These are phyloP conservation scores for Camptophora hylomeconis DNA, from an alignment of 2,329 filamentous ascomycete genomes.

Conservation along the genomic window DNA sequence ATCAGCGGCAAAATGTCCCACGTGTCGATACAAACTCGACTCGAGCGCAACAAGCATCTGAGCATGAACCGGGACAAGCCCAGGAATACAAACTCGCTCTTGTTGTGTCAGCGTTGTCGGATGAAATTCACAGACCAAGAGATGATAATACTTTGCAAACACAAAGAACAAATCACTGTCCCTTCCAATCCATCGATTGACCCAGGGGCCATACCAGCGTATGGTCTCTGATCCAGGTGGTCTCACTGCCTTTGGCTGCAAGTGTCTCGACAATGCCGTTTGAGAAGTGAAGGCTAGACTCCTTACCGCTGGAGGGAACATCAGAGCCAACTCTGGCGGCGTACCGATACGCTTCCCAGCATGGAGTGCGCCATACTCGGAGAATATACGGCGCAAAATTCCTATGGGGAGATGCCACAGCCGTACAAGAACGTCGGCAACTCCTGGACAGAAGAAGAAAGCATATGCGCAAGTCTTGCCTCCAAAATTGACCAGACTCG, in stretches of 20 bases:
- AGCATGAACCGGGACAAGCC: conserved; percentile 66
- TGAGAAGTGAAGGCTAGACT: conserved; percentile 51
- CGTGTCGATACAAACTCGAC: conserved; percentile 58
- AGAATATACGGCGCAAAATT: conserved; percentile 56
- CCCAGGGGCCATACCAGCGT: conserved; percentile 77
- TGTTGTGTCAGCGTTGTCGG: conserved; percentile 39
- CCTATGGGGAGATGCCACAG: conserved; percentile 64
- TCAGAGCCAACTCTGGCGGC: conserved; percentile 45
- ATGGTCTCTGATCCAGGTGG: conserved; percentile 59
- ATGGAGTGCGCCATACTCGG: conserved; percentile 55
- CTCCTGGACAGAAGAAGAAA: conserved; percentile 81
- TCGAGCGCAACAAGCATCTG: conserved; percentile 71
- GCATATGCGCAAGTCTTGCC: conserved; percentile 86
- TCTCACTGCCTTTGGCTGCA: conserved; percentile 53
- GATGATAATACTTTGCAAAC: conserved; percentile 78
- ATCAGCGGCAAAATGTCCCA: conserved; percentile 33
- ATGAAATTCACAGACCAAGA: conserved; percentile 62
- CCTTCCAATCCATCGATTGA: conserved; percentile 70
- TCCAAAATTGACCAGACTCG: conserved; percentile 68
- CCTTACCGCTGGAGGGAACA: conserved; percentile 57
- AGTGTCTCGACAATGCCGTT: conserved; percentile 41
- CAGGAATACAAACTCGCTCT: conserved; percentile 57
- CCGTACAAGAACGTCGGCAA: conserved; percentile 70
- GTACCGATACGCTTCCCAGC: no score
- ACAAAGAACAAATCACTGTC: conserved; percentile 87